phyloP scores from a whole-genome alignment of 2,329 filamentous ascomycete genomes.

The Talaromyces islandicus region DNA sequence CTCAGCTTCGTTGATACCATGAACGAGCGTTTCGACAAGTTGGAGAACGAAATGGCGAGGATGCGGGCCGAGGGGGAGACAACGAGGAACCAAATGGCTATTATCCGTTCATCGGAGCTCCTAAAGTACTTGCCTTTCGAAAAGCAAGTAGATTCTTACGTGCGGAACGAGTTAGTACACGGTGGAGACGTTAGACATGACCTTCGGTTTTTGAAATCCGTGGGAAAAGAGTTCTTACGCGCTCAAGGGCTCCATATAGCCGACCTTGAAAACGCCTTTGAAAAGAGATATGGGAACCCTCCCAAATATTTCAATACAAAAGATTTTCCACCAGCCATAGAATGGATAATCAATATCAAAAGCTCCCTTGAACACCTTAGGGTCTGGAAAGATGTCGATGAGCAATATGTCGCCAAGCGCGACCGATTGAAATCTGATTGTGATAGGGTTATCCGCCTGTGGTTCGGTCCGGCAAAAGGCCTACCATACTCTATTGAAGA shows the following conservation, averaged over 20 bases:
- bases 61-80: neutral
- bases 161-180: neutral
- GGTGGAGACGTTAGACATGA: neutral
- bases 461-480: too few relatives aligned
- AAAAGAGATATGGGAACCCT: neutral
- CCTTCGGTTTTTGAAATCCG: neutral
- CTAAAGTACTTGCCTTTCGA: neutral
- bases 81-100: neutral
- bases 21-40: neutral
- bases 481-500: too few relatives aligned
- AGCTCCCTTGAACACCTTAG: neutral
- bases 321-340: neutral
- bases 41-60: neutral
- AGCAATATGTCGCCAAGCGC: neutral
- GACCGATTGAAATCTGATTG: too few relatives aligned
- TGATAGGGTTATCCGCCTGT: too few relatives aligned
- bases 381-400: neutral
- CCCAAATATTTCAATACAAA: neutral
- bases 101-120: neutral
- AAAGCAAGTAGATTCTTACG: neutral
- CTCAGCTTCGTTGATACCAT: neutral
- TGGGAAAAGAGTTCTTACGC: neutral
- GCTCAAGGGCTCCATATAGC: neutral
- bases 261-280: neutral
- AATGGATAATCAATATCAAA: neutral